phyloP scores from a whole-genome alignment of 1,284 basidiomycete species.

The Naganishia cerealis region DNA sequence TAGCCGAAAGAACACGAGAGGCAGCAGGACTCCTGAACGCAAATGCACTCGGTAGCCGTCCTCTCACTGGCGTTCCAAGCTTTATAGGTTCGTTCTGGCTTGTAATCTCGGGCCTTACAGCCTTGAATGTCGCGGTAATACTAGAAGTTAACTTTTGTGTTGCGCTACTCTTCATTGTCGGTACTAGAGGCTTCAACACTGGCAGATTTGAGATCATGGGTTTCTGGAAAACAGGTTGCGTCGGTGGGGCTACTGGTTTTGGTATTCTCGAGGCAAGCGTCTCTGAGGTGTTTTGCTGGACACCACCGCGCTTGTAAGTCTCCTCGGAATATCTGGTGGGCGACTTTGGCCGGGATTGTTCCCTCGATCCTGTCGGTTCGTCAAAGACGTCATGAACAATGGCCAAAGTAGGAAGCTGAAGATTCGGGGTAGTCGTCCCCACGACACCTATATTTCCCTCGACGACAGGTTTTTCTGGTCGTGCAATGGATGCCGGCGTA shows the following conservation, averaged over 20 bases:
- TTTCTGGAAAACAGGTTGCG: conserved; percentile 24
- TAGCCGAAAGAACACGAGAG: conserved; percentile 3
- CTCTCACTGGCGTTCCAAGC: conserved; percentile 15
- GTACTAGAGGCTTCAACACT: conserved; percentile 5
- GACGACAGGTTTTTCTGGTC: background rate
- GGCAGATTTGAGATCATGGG: conserved; percentile 20
- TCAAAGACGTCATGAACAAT: background rate
- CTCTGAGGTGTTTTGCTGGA: background rate
- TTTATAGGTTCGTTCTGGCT: background rate
- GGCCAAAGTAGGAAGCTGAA: background rate
- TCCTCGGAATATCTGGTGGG: background rate
- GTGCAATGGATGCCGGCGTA: background rate
- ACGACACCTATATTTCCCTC: background rate
- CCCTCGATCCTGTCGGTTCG: background rate
- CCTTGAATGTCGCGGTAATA: conserved; percentile 4
- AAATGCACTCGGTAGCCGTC: background rate
- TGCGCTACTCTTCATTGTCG: conserved; percentile 7
- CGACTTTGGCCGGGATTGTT: background rate
- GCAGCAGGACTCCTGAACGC: conserved; percentile 14
- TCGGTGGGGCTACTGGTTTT: conserved; percentile 5
- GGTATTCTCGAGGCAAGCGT: conserved; percentile 12
- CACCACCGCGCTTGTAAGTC: no score
- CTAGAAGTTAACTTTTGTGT: background rate
- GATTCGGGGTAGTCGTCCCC: background rate
- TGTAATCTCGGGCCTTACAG: conserved; percentile 6